Percentiles rank a stretch among this genome's conserved stretches.
Evolutionary conservation across 495 filamentous ascomycete species (phyloP).

Genomic region (Lasiosphaeris hirsuta): DNA sequence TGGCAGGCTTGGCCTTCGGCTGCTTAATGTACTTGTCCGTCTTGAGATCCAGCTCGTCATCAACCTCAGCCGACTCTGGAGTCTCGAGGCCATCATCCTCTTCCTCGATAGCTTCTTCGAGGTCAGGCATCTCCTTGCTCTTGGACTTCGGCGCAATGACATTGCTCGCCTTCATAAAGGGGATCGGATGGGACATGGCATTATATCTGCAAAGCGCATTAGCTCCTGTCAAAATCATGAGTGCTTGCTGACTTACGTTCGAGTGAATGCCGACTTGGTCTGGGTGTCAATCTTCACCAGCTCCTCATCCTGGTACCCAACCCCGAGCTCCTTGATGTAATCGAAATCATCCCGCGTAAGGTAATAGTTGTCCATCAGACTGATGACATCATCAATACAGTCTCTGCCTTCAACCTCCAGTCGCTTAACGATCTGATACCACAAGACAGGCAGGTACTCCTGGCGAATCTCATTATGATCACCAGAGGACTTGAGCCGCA

Average conservation of each 20-base stretch:
- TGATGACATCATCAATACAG: slow-evolving; percentile 65
- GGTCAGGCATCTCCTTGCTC: slow-evolving; percentile 77
- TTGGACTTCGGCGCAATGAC: slow-evolving; percentile 66
- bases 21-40: slow-evolving; percentile 96
- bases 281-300: slow-evolving; percentile 74
- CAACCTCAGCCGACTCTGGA: slow-evolving; percentile 58
- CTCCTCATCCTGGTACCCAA: slow-evolving; percentile 76
- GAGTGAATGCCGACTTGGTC: slow-evolving; percentile 85
- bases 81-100: slow-evolving; percentile 72
- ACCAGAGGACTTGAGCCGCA: slow-evolving; percentile 87
- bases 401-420: slow-evolving; percentile 73
- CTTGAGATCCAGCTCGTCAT: slow-evolving; percentile 75
- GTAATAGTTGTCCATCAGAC: slow-evolving; percentile 96
- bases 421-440: slow-evolving; percentile 70
- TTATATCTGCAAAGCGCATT: slow-evolving; percentile 65
- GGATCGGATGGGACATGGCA: slow-evolving; percentile 76
- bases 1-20: slow-evolving; percentile 67
- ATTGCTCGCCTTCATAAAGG: slow-evolving; percentile 90
- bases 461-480: slow-evolving; percentile 92
- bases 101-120: slow-evolving; percentile 94
- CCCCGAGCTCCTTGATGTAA: slow-evolving; percentile 82
- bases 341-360: slow-evolving; percentile 96
- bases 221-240: slow-evolving; percentile 10
- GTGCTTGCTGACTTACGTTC: slow-evolving; percentile 53
- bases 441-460: slow-evolving; percentile 88